Conservation (phyloP, 106 monocot species). For the Dendrobium nobile region DNA sequence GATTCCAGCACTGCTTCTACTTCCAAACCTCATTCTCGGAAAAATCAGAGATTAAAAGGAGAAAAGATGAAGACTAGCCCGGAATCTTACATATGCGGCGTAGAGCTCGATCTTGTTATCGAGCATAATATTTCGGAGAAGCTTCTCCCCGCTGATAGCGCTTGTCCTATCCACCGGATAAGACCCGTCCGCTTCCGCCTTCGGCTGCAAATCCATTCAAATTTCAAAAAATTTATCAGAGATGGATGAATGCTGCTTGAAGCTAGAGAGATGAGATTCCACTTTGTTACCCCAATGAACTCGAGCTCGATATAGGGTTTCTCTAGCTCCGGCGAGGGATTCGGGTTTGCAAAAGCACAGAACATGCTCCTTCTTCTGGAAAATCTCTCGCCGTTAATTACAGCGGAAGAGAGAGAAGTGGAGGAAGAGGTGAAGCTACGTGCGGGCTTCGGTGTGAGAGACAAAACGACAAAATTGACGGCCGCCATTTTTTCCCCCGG, state of each 20-base stretch:
- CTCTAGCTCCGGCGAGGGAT: conserved; percentile 8
- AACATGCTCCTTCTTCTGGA: background rate
- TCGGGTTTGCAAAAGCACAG: conserved; percentile 23
- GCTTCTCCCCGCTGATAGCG: conserved; percentile 81
- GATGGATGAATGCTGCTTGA: background rate
- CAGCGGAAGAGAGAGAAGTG: background rate
- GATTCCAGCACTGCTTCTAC: background rate
- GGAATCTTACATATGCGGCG: conserved; percentile 52
- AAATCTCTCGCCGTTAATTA: background rate
- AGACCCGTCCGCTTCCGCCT: conserved; percentile 45
- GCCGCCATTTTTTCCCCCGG: no score
- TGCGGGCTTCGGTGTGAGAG: background rate
- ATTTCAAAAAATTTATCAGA: background rate
- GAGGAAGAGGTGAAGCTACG: background rate
- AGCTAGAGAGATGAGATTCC: background rate
- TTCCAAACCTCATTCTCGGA: no score
- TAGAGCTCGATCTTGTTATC: conserved; percentile 94
- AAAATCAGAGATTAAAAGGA: no score
- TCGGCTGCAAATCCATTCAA: conserved; percentile 32
- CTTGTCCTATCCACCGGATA: conserved; percentile 36
- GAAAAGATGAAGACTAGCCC: background rate
- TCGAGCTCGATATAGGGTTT: conserved; percentile 42
- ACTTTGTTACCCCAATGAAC: conserved; percentile 44
- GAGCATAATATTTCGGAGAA: conserved; percentile 67
- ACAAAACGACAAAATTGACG: background rate